phyloP scores from a whole-genome alignment of 1,139 yeast species.

The Suhomyces atakaporum region DNA sequence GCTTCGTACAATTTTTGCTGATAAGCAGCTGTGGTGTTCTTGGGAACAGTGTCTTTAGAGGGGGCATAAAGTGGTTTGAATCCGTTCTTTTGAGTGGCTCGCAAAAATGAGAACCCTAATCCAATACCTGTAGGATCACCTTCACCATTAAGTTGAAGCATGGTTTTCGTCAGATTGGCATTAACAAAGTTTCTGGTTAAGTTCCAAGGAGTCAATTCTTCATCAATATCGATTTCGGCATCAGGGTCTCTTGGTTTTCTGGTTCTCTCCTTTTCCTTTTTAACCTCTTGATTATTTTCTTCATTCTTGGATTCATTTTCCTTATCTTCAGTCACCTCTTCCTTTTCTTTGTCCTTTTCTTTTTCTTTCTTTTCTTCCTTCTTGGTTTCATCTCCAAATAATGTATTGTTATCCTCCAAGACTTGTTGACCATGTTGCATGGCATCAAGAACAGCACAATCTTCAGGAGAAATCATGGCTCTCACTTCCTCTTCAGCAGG shows the following conservation, averaged over 20 bases:
- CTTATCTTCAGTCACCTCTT: constrained; percentile 37
- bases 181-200: constrained; percentile 84
- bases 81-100: constrained; percentile 95
- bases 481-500: constrained; percentile 80
- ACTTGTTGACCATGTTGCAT: constrained; percentile 93
- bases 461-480: constrained; percentile 92
- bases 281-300: constrained; percentile 24
- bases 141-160: constrained; percentile 94
- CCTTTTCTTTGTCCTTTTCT: constrained; percentile 16
- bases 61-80: constrained; percentile 66
- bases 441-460: constrained; percentile 79
- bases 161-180: constrained; percentile 95
- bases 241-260: constrained; percentile 27
- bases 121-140: constrained; percentile 97
- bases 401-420: constrained; percentile 69
- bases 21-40: constrained; percentile 58
- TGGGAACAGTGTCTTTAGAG: constrained; percentile 45
- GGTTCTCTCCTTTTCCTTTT: constrained; percentile 24
- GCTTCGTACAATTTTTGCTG: constrained; percentile 93
- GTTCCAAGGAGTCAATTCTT: constrained; percentile 93
- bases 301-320: constrained; percentile 19
- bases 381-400: constrained; percentile 38
- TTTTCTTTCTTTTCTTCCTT: constrained; percentile 24
- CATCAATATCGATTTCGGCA: constrained; percentile 61
- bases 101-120: constrained; percentile 83